Percentiles rank a stretch among this genome's conserved stretches.
Conservation (phyloP, 1,139 yeast genomes). For the Candida sojae region DNA sequence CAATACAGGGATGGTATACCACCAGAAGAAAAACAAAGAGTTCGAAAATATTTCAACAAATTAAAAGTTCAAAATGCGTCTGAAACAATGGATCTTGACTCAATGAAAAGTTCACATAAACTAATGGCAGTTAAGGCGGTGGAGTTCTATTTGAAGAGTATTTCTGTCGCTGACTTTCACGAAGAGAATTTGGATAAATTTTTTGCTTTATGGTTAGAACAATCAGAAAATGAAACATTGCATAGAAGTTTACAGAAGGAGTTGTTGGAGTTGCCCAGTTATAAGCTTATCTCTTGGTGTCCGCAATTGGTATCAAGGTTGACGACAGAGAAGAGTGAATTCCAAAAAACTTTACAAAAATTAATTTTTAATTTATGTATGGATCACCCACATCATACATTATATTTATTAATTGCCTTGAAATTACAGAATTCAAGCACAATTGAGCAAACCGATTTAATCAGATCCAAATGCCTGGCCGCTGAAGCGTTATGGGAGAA, state of each 20-base stretch:
- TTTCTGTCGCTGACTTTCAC: conserved; percentile 47
- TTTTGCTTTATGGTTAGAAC: conserved; percentile 84
- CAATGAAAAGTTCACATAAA: conserved; percentile 35
- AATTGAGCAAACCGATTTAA: conserved; percentile 30
- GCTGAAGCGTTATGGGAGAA: conserved; percentile 50
- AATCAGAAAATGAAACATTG: conserved; percentile 43
- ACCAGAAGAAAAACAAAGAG: conserved; percentile 48
- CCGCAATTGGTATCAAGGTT: conserved; percentile 81
- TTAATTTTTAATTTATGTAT: conserved; percentile 53
- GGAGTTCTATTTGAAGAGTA: conserved; percentile 58
- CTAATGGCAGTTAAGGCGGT: conserved; percentile 58
- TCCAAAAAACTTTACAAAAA: conserved; percentile 56
- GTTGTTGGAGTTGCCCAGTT: conserved; percentile 49
- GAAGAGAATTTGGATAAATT: conserved; percentile 73
- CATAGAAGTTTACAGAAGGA: conserved; percentile 35
- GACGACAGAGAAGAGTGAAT: conserved; percentile 45
- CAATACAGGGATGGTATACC: conserved; percentile 43
- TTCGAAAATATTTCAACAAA: conserved; percentile 51
- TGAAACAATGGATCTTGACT: conserved; percentile 50
- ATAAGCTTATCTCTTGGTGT: conserved; percentile 75
- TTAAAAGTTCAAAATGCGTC: conserved; percentile 47
- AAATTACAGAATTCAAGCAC: conserved; percentile 43
- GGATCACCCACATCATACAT: conserved; percentile 76
- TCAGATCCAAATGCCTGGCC: conserved; percentile 50
- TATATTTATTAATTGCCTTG: conserved; percentile 67